phyloP scores from a whole-genome alignment of 345 rosid species.

The Bretschneidera sinensis region DNA sequence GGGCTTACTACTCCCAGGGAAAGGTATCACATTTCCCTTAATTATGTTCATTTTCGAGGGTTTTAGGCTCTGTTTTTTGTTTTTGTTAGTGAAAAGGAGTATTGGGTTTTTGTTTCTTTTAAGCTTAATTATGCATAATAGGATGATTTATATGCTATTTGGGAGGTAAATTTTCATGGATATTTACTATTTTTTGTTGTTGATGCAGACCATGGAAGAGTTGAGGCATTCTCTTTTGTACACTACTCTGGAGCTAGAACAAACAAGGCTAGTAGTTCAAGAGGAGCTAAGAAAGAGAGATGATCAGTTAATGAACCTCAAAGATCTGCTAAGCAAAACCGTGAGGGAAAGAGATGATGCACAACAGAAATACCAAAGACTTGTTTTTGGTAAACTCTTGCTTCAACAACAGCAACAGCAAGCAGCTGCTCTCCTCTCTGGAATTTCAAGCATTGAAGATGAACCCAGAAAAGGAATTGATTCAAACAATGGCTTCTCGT shows the following conservation, averaged over 20 bases:
- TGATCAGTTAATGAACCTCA: conserved; percentile 53
- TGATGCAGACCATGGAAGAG: conserved; percentile 65
- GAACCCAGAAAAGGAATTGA: conserved; percentile 65
- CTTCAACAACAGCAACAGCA: conserved; percentile 48
- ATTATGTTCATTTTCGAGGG: neutral
- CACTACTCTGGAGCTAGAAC: conserved; percentile 74
- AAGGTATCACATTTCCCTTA: conserved; percentile 29
- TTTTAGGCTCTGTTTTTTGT: conserved; percentile 10
- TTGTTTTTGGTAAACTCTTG: conserved; percentile 45
- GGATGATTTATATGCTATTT: neutral
- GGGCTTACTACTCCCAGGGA: conserved; percentile 61
- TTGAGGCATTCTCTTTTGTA: conserved; percentile 59
- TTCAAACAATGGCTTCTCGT: conserved; percentile 73
- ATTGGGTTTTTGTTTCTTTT: conserved; percentile 4
- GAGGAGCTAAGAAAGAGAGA: conserved; percentile 77
- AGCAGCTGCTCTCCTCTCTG: conserved; percentile 57
- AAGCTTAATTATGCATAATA: neutral
- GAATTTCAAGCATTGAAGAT: conserved; percentile 84
- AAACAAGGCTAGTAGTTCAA: conserved; percentile 56
- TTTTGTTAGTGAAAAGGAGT: neutral
- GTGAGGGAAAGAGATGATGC: conserved; percentile 70
- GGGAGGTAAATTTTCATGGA: conserved; percentile 16
- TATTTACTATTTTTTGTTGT: conserved; percentile 5
- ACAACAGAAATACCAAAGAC: conserved; percentile 52
- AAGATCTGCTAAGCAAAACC: conserved; percentile 45